Evolutionary conservation across 75 land plant genomes (phyloP).

Genomic region (Sequoia sempervirens): DNA sequence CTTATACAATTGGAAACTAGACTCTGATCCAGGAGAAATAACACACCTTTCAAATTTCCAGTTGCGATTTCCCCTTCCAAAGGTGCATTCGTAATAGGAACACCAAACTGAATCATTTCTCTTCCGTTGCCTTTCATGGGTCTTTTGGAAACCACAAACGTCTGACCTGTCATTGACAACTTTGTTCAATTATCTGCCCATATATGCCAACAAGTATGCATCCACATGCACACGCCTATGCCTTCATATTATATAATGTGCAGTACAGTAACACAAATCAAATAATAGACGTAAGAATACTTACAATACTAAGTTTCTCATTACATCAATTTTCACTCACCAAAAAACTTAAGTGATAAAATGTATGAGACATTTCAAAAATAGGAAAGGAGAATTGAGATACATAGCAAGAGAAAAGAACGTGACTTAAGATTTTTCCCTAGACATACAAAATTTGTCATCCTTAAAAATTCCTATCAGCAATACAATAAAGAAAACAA

Average conservation of each 20-base stretch:
- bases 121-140: slow-evolving; percentile 64
- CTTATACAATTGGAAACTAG: background rate
- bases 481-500: background rate
- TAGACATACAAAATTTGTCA: background rate
- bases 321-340: background rate
- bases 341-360: background rate
- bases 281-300: background rate
- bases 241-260: background rate
- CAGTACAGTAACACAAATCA: background rate
- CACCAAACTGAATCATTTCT: slow-evolving; percentile 59
- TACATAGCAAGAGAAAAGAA: background rate
- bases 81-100: slow-evolving; percentile 42
- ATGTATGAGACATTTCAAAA: background rate
- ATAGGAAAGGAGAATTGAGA: background rate
- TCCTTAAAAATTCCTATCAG: background rate
- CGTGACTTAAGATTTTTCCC: background rate
- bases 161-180: slow-evolving; percentile 35
- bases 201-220: background rate
- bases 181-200: background rate
- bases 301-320: background rate
- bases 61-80: slow-evolving; percentile 33
- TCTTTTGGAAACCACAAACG: slow-evolving; percentile 46
- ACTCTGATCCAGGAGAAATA: background rate
- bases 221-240: background rate
- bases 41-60: slow-evolving; percentile 30